Evolutionary conservation across 257 asterid genomes (phyloP).

Genomic region (Nicotiana undulata): DNA sequence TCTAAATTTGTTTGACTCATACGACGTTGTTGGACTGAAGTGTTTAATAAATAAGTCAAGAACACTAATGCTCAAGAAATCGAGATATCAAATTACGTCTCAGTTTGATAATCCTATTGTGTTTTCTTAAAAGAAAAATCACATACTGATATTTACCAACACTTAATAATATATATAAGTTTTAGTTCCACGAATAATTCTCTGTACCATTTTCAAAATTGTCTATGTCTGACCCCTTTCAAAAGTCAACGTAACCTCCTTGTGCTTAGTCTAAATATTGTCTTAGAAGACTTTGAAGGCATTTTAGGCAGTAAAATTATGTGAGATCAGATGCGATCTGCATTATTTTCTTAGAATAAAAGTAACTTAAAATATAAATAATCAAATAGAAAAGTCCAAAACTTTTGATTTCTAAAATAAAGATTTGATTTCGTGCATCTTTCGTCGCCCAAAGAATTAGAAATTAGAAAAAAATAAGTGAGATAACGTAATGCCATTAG

Average conservation of each 20-base stretch:
- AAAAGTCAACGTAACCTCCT: background rate
- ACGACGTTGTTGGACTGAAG: no score
- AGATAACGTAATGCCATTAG: background rate
- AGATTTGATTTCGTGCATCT: background rate
- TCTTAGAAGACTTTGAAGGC: background rate
- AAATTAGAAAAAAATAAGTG: background rate
- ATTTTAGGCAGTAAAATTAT: background rate
- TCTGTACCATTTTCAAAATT: background rate
- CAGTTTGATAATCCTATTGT: no score
- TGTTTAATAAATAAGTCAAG: no score
- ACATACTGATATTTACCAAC: no score
- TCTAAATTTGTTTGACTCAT: no score
- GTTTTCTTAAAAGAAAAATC: no score
- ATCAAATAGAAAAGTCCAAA: background rate
- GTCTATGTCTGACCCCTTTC: background rate
- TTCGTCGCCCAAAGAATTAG: background rate
- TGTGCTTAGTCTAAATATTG: background rate
- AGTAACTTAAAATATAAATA: background rate
- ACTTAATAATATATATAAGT: no score
- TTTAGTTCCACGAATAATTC: no score
- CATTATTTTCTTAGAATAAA: background rate
- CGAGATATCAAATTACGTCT: no score
- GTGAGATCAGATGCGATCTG: background rate
- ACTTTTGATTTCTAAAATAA: background rate
- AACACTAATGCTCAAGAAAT: no score